Evolutionary conservation across 306 rosid genomes (phyloP).

Genomic region (Inga oerstediana): DNA sequence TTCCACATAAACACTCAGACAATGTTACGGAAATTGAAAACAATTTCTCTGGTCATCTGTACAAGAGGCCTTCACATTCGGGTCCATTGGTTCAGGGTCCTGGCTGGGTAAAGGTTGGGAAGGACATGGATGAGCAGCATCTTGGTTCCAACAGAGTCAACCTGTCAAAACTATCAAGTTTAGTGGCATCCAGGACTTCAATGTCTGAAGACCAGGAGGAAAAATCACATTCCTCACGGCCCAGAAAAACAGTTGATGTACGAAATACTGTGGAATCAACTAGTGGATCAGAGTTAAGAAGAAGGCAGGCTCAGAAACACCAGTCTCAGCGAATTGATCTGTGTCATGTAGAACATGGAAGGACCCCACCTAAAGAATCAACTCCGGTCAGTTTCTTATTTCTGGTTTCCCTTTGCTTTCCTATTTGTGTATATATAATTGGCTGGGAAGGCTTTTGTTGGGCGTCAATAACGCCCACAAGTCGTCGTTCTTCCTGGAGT

Average conservation of each 20-base stretch:
- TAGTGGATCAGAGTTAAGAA: slow-evolving; percentile 49
- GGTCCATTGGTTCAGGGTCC: slow-evolving; percentile 67
- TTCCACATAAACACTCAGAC: slow-evolving; percentile 52
- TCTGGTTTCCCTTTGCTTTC: background rate
- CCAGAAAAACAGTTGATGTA: slow-evolving; percentile 30
- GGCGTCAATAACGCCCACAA: slow-evolving; percentile 14
- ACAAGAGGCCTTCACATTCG: slow-evolving; percentile 60
- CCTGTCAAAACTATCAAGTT: slow-evolving; percentile 51
- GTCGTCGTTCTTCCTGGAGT: background rate
- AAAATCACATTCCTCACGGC: slow-evolving; percentile 46
- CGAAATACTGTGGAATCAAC: slow-evolving; percentile 47
- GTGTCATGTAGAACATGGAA: slow-evolving; percentile 50
- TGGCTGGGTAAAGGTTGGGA: slow-evolving; percentile 51
- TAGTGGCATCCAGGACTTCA: slow-evolving; percentile 54
- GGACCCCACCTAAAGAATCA: slow-evolving; percentile 39
- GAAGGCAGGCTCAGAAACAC: slow-evolving; percentile 47
- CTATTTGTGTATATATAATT: slow-evolving; percentile 9
- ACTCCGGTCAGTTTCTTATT: slow-evolving; percentile 52
- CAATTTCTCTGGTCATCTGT: slow-evolving; percentile 47
- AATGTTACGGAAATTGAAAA: slow-evolving; percentile 40
- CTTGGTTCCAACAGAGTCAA: slow-evolving; percentile 43
- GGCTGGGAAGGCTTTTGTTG: slow-evolving; percentile 6
- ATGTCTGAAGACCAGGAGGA: slow-evolving; percentile 47
- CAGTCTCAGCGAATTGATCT: slow-evolving; percentile 48
- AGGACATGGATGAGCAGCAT: slow-evolving; percentile 45